phyloP scores from a whole-genome alignment of 148 eudicot species.

The Salicornia ramosissima region DNA sequence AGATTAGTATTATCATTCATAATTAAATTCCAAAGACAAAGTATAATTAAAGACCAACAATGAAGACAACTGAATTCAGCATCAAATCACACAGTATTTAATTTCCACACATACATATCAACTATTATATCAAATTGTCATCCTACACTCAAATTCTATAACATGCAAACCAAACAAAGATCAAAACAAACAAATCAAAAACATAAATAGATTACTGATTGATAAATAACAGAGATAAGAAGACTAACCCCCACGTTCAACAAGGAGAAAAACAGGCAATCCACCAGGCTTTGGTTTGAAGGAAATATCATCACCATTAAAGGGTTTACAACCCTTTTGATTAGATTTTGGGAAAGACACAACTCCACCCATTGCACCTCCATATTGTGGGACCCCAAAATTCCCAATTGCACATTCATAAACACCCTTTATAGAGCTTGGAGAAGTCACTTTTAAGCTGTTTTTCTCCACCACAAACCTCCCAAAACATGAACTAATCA shows the following conservation, averaged over 20 bases:
- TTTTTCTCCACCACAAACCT: slow-evolving; percentile 95
- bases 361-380: slow-evolving; percentile 74
- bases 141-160: not conserved
- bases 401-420: slow-evolving; percentile 96
- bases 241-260: slow-evolving; percentile 74
- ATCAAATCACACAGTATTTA: slow-evolving; percentile 5
- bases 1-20: not conserved
- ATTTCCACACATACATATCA: not conserved
- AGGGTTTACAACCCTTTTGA: slow-evolving; percentile 62
- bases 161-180: slow-evolving; percentile 11
- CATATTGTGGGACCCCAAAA: slow-evolving; percentile 92
- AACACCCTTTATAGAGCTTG: slow-evolving; percentile 45
- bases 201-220: not conserved
- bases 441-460: slow-evolving; percentile 74
- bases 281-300: slow-evolving; percentile 75
- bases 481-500: slow-evolving; percentile 40
- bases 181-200: not conserved
- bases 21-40: not conserved
- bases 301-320: slow-evolving; percentile 40
- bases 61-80: slow-evolving; percentile 6
- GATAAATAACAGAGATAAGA: not conserved
- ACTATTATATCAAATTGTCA: not conserved
- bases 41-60: slow-evolving; percentile 8
- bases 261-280: slow-evolving; percentile 72
- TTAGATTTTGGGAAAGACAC: slow-evolving; percentile 65